Evolutionary conservation across 805 yeast species (phyloP).

Genomic region (Saccharomycopsis lassenensis): DNA sequence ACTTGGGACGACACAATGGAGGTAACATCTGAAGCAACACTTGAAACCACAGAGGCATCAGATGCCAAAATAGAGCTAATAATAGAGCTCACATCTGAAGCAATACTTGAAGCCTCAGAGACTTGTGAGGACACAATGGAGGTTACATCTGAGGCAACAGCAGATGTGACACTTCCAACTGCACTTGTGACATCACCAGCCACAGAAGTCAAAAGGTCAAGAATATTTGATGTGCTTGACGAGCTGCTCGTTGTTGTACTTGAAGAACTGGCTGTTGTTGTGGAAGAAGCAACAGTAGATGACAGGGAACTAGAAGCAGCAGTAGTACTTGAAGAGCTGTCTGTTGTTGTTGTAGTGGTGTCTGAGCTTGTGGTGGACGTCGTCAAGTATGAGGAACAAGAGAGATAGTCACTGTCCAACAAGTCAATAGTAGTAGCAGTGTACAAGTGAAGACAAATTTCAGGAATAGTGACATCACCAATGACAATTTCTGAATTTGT

Average conservation of each 20-base stretch:
- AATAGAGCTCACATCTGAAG: not conserved
- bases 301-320: not conserved
- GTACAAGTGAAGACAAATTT: constrained; percentile 6
- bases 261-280: too few species aligned
- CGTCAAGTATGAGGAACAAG: constrained; percentile 3
- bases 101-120: not conserved
- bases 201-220: constrained; percentile 2
- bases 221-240: too few species aligned
- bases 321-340: constrained; percentile 1
- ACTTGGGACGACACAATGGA: too few species aligned
- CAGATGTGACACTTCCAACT: constrained; percentile 2
- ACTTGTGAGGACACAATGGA: too few species aligned
- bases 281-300: not conserved
- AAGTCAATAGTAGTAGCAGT: constrained; percentile 7
- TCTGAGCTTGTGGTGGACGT: constrained; percentile 3
- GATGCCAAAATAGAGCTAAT: not conserved
- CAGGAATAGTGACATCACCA: constrained; percentile 6
- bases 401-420: constrained; percentile 6
- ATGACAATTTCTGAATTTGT: too few species aligned
- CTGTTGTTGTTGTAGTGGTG: constrained; percentile 1
- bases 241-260: too few species aligned
- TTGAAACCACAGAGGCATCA: too few species aligned
- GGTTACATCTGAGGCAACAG: constrained; percentile 6
- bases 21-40: too few species aligned
- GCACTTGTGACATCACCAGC: constrained; percentile 6